These are phyloP conservation scores for Begonia masoniana DNA, from an alignment of 306 rosid genomes.

Conservation along the genomic window DNA sequence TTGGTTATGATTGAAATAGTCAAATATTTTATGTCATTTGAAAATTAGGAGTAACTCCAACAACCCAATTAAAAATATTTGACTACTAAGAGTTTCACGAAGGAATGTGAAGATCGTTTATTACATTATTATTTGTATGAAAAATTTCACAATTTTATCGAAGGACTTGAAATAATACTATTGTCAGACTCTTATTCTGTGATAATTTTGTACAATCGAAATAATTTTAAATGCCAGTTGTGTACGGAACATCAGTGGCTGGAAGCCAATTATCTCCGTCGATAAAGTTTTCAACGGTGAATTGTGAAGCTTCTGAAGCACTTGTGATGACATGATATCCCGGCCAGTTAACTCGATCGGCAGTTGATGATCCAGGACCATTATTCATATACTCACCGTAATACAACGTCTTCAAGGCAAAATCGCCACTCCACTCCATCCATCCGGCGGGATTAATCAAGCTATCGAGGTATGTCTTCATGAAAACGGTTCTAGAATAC, in stretches of 20 bases:
- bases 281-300: slow-evolving; percentile 50
- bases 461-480: slow-evolving; percentile 45
- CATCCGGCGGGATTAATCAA: slow-evolving; percentile 57
- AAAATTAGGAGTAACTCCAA: too few species aligned
- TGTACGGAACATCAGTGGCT: slow-evolving; percentile 49
- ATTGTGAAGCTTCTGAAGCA: slow-evolving; percentile 49
- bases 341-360: slow-evolving; percentile 43
- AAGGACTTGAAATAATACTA: too few species aligned
- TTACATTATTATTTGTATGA: too few species aligned
- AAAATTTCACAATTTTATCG: too few species aligned
- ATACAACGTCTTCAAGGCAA: slow-evolving; percentile 48
- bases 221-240: slow-evolving; percentile 26
- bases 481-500: slow-evolving; percentile 53
- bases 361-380: slow-evolving; percentile 52
- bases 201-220: neutral
- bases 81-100: too few species aligned
- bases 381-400: slow-evolving; percentile 60
- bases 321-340: slow-evolving; percentile 56
- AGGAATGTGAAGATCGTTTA: too few species aligned
- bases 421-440: slow-evolving; percentile 54
- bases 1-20: too few species aligned
- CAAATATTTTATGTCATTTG: too few species aligned
- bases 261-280: slow-evolving; percentile 55
- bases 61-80: too few species aligned
- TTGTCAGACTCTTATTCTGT: too few species aligned